Percentiles rank a stretch among this genome's conserved stretches.
These are phyloP conservation scores for Tulasnella sp. DNA, from an alignment of 768 basidiomycete species.

Conservation along the genomic window DNA sequence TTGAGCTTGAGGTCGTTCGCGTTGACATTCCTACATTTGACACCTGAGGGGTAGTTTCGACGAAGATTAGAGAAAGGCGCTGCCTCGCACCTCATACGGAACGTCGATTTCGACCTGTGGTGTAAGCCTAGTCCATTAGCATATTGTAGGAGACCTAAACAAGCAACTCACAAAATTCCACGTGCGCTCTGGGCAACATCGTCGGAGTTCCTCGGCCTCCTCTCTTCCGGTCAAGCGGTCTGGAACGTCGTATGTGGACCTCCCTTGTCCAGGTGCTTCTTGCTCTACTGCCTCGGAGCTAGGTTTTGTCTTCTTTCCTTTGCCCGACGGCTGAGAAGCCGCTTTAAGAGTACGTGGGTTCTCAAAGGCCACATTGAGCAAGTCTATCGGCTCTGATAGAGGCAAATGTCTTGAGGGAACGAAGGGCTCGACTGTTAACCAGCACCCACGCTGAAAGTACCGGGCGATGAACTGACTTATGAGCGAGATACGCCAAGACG, in stretches of 20 bases:
- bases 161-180: constrained; percentile 81
- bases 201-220: constrained; percentile 75
- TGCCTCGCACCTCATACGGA: constrained; percentile 63
- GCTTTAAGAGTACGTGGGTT: constrained; percentile 79
- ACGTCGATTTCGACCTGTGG: constrained; percentile 82
- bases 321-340: constrained; percentile 53
- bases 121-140: not conserved
- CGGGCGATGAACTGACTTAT: constrained; percentile 54
- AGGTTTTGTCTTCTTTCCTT: not conserved
- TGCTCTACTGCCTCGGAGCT: not conserved
- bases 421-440: not conserved
- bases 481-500: constrained; percentile 75
- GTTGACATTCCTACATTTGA: constrained; percentile 63
- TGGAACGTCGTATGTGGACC: constrained; percentile 75
- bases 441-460: no score
- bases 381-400: constrained; percentile 78
- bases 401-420: constrained; percentile 63
- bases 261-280: not conserved
- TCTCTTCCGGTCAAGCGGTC: constrained; percentile 81
- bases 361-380: constrained; percentile 93
- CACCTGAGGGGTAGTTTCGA: not conserved
- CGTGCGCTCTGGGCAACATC: constrained; percentile 70
- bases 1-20: constrained; percentile 59
- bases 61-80: not conserved
- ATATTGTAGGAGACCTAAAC: not conserved